Conservation (phyloP, 257 asterid genomes). For the Pogostemon cablin region DNA sequence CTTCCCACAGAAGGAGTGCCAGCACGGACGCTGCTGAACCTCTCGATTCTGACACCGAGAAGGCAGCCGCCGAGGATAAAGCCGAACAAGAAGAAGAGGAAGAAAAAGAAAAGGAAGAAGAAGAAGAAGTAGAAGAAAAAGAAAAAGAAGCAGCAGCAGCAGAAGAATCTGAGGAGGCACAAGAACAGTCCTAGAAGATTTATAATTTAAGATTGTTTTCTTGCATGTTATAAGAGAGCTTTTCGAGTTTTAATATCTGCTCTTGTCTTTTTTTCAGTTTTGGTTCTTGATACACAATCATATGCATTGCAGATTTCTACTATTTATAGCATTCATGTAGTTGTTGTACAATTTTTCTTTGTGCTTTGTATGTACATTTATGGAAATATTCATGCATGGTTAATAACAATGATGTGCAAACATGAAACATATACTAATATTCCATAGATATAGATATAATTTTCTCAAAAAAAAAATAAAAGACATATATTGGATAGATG, state of each 20-base stretch:
- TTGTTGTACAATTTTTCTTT: conserved; percentile 24
- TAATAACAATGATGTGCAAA: not conserved
- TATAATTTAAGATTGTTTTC: not conserved
- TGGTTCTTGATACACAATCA: conserved; percentile 21
- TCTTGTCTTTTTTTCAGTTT: conserved; percentile 9
- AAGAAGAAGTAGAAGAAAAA: conserved; percentile 15
- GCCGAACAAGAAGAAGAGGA: conserved; percentile 9
- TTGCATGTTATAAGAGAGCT: conserved; percentile 6
- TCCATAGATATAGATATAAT: too few species aligned
- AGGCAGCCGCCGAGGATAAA: conserved; percentile 12
- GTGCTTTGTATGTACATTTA: not conserved
- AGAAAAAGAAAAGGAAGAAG: not conserved
- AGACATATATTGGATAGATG: too few species aligned
- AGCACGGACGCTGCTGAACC: conserved; percentile 31
- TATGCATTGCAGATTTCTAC: conserved; percentile 18
- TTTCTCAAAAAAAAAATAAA: too few species aligned
- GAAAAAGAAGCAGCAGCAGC: not conserved
- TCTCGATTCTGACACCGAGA: conserved; percentile 2
- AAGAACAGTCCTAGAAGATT: conserved; percentile 35
- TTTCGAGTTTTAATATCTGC: not conserved
- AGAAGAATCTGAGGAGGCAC: conserved; percentile 35
- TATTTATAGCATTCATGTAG: conserved; percentile 5
- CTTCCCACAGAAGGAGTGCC: conserved; percentile 47
- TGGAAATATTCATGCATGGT: conserved; percentile 1
- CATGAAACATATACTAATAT: not conserved